These are phyloP conservation scores for Fomitopsis serialis DNA, from an alignment of 768 basidiomycete species.

Conservation along the genomic window DNA sequence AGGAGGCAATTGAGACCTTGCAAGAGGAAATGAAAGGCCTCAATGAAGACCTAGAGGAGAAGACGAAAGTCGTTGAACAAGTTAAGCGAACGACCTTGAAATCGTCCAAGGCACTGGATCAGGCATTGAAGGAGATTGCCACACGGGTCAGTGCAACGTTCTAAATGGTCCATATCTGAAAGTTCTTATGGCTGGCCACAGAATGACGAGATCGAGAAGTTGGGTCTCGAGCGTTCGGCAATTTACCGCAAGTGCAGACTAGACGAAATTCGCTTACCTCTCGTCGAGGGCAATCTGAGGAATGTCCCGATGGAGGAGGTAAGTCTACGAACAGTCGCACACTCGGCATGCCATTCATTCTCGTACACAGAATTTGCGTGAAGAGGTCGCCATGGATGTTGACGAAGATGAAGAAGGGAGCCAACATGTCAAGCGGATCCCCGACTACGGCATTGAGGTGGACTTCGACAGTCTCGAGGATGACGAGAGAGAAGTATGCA, in stretches of 20 bases:
- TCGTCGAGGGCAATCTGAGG: slow-evolving; percentile 69
- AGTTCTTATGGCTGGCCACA: slow-evolving; percentile 18
- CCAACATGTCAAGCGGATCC: slow-evolving; percentile 64
- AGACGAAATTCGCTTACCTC: slow-evolving; percentile 84
- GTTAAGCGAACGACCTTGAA: slow-evolving; percentile 67
- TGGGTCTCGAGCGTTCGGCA: slow-evolving; percentile 77
- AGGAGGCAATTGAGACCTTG: slow-evolving; percentile 48
- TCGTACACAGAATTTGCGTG: slow-evolving; percentile 58
- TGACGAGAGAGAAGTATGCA: slow-evolving; percentile 61
- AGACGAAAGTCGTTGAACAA: slow-evolving; percentile 67
- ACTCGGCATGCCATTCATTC: neutral
- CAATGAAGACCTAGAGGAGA: slow-evolving; percentile 66
- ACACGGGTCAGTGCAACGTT: slow-evolving; percentile 46
- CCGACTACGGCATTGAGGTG: slow-evolving; percentile 87
- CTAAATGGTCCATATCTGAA: neutral
- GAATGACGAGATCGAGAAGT: slow-evolving; percentile 91
- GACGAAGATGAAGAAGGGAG: slow-evolving; percentile 84
- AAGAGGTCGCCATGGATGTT: slow-evolving; percentile 88
- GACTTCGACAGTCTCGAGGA: slow-evolving; percentile 74
- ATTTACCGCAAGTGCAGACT: slow-evolving; percentile 90
- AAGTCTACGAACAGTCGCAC: slow-evolving; percentile 14
- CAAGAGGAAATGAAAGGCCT: slow-evolving; percentile 57
- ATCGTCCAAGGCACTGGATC: slow-evolving; percentile 74
- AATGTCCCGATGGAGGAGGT: slow-evolving; percentile 97
- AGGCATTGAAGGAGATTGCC: slow-evolving; percentile 87